Base-by-base conservation (phyloP, 441 rosid genomes). In the Arabidopsis hybrid region DNA sequence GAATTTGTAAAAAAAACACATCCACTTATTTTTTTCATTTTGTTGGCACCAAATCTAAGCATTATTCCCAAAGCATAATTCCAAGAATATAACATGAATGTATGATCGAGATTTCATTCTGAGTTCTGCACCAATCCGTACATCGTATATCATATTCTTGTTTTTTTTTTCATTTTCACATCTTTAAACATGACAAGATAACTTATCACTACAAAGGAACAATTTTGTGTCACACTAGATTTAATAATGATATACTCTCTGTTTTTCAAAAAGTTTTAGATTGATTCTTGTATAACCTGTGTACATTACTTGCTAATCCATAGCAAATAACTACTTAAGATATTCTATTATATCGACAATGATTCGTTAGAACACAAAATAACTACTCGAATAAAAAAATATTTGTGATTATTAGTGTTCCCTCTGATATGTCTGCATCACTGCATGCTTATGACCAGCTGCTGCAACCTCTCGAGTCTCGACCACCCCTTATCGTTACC, bases 41-140 rank as follows among this genome's bases (percentile, higher is more conserved):
- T 76, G 79, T 43, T 69, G 60, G 71, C 53, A 69, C 75, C 21
- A 57, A 56, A 62, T 76, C 75, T 69, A 63, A 75, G 59, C 55
- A 74, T 51, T 67, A 64, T 55, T 55, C 60, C 60, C 17, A 21
- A 6, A 11, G 63, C 67, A 62, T 42, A 12, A 67, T 76, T 76
- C 79, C 47, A 56, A 58, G 79, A 76, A 76, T 63, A 70, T 70
- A 70, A 76, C 71, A 70, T 64, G 71, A 62, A 76, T 50, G 75
- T 39, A 64, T 76, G 75, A 63, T 56, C 55, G 67, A 70, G 71
- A 76, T 64, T 70, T 76, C 61, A 70, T 63, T 69, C 47, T 63
- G 58, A 56, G 55, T 32, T 69, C 61, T 70, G 62, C 66, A 70
- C 66, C 71, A 64, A 21, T 70, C 79, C 71, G 61, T 76, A 76